Percentiles rank a stretch among this genome's conserved stretches.
Evolutionary conservation across 768 basidiomycete genomes (phyloP).

Genomic region (Tulasnella sp.): DNA sequence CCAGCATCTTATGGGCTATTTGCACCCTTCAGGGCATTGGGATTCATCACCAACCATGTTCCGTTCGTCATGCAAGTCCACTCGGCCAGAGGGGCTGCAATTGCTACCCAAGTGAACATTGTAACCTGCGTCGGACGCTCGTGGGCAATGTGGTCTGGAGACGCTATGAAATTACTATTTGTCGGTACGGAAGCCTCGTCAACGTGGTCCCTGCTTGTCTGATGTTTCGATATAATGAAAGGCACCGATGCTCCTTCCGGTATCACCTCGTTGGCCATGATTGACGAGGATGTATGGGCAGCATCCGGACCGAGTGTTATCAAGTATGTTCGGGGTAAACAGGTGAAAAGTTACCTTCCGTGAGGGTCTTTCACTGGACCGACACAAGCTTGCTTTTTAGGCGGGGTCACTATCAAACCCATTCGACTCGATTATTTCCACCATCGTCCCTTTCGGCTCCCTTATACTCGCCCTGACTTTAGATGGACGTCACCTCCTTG

Average conservation of each 20-base stretch:
- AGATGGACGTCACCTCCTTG: constrained; percentile 67
- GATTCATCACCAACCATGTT: constrained; percentile 84
- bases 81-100: constrained; percentile 76
- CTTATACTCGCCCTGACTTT: constrained; percentile 76
- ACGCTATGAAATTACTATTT: constrained; percentile 86
- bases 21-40: constrained; percentile 93
- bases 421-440: constrained; percentile 55
- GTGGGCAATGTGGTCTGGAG: constrained; percentile 97
- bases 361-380: constrained; percentile 9
- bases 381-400: constrained; percentile 39
- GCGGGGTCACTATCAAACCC: constrained; percentile 61
- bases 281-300: constrained; percentile 83
- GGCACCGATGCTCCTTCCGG: constrained; percentile 76
- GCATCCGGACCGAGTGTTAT: constrained; percentile 63
- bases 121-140: constrained; percentile 82
- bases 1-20: constrained; percentile 49
- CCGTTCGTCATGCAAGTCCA: constrained; percentile 86
- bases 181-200: constrained; percentile 63
- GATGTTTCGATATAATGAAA: constrained; percentile 38
- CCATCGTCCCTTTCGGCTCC: constrained; percentile 74
- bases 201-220: background rate
- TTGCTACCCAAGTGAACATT: constrained; percentile 77
- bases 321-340: constrained; percentile 85
- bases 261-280: constrained; percentile 74
- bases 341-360: constrained; percentile 47